Evolutionary conservation across 1,284 basidiomycete species (phyloP), one percentile per base, ranked within the genome.

Genomic region (Crepidotus sp.): DNA sequence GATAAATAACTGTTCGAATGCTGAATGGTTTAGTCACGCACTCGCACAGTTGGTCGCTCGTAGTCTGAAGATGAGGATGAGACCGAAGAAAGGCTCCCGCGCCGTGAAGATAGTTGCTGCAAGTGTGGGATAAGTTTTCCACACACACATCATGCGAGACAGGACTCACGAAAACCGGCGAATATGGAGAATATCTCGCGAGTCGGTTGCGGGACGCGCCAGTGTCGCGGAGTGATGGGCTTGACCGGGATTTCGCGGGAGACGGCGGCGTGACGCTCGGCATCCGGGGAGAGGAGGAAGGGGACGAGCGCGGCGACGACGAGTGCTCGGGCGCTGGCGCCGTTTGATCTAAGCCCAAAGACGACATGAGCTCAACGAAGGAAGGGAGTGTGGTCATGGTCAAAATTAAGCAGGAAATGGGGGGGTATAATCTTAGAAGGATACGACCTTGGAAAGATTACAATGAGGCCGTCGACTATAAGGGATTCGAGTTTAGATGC

Each of bases 281-380:
- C 30, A 51, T 35, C 30, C 46, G 47, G 24, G 68, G 54, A 53
- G 51, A 55, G 47, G 38, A 53, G 30, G 57, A 54, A 42, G 55
- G 56, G 32, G 62, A 62, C 32, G 70, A 68, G 43, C 59, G 61
- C 17, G 67, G 65, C 50, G 66, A 67, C 35, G 69, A 65, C 33
- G 68, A 49, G 47, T 53, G 55, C 44, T 64, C 57, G 33, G 60
- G 53, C 41, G 59, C 59, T 38, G 56, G 52, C 42, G 62, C 53
- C 44, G 58, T 50, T 49, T 67, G 63, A 54, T 81, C 74, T 60
- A 87, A 70, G 50, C 82, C 85, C 54, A 88, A 70, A 50, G 84
- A 76, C 51, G 76, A 74, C 83, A 88, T 85, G 61, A 88, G 80
- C 65, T 87, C 77, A 49, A 85, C 77, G 61, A 88, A 88, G 48